Conservation (phyloP, 805 yeast species). For the Clavispora santaluciae region DNA sequence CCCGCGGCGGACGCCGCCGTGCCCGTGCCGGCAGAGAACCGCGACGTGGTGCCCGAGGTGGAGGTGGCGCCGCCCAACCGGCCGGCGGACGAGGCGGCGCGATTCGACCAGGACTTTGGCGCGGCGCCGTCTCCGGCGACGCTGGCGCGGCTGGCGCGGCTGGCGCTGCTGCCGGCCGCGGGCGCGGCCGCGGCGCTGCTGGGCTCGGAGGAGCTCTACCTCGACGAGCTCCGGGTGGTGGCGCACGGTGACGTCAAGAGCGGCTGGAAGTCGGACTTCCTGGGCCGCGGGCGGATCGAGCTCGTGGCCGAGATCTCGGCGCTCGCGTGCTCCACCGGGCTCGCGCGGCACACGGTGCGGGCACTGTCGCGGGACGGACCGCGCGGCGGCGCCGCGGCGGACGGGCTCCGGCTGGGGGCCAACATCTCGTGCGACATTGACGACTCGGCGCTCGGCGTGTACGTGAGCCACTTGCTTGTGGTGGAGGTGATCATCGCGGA, state of each 20-base stretch:
- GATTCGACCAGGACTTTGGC: conserved; percentile 16
- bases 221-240: conserved; percentile 72
- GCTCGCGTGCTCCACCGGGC: conserved; percentile 52
- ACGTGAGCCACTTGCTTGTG: conserved; percentile 69
- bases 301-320: conserved; percentile 67
- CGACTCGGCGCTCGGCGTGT: conserved; percentile 76
- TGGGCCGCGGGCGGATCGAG: conserved; percentile 74
- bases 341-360: conserved; percentile 38
- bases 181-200: not conserved
- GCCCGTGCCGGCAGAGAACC: conserved; percentile 5
- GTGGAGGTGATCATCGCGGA: conserved; percentile 94
- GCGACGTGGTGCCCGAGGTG: conserved; percentile 10
- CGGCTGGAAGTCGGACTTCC: conserved; percentile 95
- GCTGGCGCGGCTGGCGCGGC: not conserved
- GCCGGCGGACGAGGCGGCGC: conserved; percentile 13
- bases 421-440: conserved; percentile 75
- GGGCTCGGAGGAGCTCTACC: conserved; percentile 31
- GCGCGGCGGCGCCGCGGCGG: conserved; percentile 20
- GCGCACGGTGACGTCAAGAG: conserved; percentile 75
- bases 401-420: conserved; percentile 33
- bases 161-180: no score
- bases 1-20: conserved; percentile 4
- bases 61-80: conserved; percentile 13
- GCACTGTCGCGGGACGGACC: conserved; percentile 30
- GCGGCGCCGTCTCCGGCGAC: not conserved